Evolutionary conservation across 495 filamentous ascomycete genomes (phyloP).

Genomic region (Penicillium cataractarum): DNA sequence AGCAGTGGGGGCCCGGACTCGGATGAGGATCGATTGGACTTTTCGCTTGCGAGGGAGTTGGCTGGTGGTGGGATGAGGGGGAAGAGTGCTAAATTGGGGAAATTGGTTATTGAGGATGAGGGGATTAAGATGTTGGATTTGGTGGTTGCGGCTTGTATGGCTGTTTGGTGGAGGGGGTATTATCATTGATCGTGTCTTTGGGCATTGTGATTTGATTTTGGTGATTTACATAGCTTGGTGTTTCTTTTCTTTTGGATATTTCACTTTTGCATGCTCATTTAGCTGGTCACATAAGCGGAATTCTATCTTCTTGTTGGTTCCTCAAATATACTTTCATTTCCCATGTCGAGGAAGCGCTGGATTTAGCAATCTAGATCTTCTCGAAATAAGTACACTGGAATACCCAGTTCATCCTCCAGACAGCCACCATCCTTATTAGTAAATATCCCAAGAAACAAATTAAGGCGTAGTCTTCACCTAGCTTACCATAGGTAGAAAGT

Average conservation of each 20-base stretch:
- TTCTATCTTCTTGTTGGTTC: not conserved
- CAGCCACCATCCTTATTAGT: too few species aligned
- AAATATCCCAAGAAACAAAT: too few species aligned
- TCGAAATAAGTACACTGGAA: too few species aligned
- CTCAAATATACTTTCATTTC: not conserved
- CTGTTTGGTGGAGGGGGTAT: slow-evolving; percentile 91
- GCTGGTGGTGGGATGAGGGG: slow-evolving; percentile 83
- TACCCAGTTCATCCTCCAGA: too few species aligned
- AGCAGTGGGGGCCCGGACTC: slow-evolving; percentile 32
- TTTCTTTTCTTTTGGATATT: slow-evolving; percentile 2
- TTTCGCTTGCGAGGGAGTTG: slow-evolving; percentile 74
- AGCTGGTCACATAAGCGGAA: not conserved
- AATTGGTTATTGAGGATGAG: slow-evolving; percentile 87
- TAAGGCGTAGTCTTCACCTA: too few species aligned
- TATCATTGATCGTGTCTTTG: slow-evolving; percentile 47
- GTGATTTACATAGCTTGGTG: not conserved
- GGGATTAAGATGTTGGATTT: slow-evolving; percentile 96
- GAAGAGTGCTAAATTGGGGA: slow-evolving; percentile 88
- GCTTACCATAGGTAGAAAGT: not conserved
- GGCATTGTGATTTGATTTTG: not conserved
- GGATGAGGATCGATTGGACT: slow-evolving; percentile 59
- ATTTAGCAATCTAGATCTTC: not conserved
- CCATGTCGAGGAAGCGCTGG: not conserved
- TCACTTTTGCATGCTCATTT: not conserved
- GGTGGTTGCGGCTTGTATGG: slow-evolving; percentile 86